Conservation (phyloP, 2,329 filamentous ascomycete species). For the Acarospora socialis region DNA sequence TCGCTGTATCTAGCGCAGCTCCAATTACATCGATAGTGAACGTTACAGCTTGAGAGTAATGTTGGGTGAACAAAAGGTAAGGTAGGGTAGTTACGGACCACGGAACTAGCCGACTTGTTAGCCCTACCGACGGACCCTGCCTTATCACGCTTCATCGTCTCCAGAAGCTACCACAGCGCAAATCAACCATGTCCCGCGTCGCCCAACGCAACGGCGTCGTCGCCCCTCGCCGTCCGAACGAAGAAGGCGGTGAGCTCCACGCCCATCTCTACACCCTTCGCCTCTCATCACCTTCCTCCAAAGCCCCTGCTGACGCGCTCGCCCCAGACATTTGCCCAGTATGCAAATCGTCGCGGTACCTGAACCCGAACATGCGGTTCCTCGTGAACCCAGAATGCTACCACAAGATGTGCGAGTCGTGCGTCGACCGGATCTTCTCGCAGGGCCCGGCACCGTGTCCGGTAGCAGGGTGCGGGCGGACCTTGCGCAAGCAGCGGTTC, state of each 20-base stretch:
- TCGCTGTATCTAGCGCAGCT: conserved; percentile 15
- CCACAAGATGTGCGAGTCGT: conserved; percentile 96
- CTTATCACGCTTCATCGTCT: conserved; percentile 5
- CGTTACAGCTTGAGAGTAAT: not conserved
- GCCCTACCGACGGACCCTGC: too few relatives aligned
- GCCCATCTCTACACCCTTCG: not conserved
- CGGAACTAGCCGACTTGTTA: too few relatives aligned
- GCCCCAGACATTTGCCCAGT: conserved; percentile 76
- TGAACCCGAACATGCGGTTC: conserved; percentile 87
- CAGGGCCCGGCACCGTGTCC: conserved; percentile 86
- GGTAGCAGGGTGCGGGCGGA: conserved; percentile 75
- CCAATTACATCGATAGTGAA: not conserved
- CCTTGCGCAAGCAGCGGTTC: conserved; percentile 72
- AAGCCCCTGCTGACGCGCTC: conserved; percentile 1
- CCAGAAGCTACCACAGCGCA: too few relatives aligned
- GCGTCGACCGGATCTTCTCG: conserved; percentile 86
- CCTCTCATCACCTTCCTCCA: not conserved
- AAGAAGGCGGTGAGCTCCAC: conserved; percentile 27
- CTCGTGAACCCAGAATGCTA: conserved; percentile 98
- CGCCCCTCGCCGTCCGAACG: conserved; percentile 20
- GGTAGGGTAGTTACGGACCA: too few relatives aligned
- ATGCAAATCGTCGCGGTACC: conserved; percentile 92
- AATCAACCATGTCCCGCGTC: conserved; percentile 18
- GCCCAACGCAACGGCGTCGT: conserved; percentile 18
- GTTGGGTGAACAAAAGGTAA: too few relatives aligned